These are phyloP conservation scores for Penicillium sp. DNA, from an alignment of 2,329 filamentous ascomycete species.

Conservation along the genomic window DNA sequence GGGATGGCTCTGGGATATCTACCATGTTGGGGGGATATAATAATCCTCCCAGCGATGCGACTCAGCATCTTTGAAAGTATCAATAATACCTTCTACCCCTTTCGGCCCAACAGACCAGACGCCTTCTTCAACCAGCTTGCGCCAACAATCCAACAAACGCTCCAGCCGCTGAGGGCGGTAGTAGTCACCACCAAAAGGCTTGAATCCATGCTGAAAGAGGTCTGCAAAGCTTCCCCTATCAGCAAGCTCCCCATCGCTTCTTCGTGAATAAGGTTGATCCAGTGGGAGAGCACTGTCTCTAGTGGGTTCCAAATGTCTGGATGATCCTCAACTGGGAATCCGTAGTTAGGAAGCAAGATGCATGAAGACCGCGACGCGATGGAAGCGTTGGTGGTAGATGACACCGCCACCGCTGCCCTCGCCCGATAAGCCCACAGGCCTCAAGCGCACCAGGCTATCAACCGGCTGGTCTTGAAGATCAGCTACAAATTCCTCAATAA, in stretches of 20 bases:
- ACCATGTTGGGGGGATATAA: slow-evolving; percentile 16
- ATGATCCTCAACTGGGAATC: slow-evolving; percentile 18
- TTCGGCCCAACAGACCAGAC: slow-evolving; percentile 27
- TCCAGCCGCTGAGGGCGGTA: slow-evolving; percentile 26
- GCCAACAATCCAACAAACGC: slow-evolving; percentile 26
- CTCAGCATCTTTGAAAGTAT: slow-evolving; percentile 29
- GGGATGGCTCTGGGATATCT: slow-evolving; percentile 5
- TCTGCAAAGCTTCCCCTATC: slow-evolving; percentile 16
- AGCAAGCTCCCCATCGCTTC: slow-evolving; percentile 28
- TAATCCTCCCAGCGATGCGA: slow-evolving; percentile 14
- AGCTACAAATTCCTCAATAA: background rate
- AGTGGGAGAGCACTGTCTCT: slow-evolving; percentile 26
- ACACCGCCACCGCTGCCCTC: slow-evolving; percentile 25
- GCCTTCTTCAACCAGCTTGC: slow-evolving; percentile 23
- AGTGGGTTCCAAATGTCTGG: slow-evolving; percentile 24
- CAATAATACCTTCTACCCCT: slow-evolving; percentile 29
- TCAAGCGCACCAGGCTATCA: slow-evolving; percentile 27
- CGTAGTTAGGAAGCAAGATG: slow-evolving; percentile 5
- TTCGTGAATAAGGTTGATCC: slow-evolving; percentile 25
- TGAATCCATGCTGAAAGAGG: slow-evolving; percentile 36
- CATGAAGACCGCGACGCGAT: slow-evolving; percentile 16
- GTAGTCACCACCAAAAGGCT: slow-evolving; percentile 33
- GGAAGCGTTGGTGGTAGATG: slow-evolving; percentile 26
- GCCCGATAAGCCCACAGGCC: slow-evolving; percentile 17
- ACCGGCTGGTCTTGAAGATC: slow-evolving; percentile 20